Percentiles rank a stretch among this genome's conserved stretches.
phyloP scores from a whole-genome alignment of 2,329 filamentous ascomycete genomes.

The Talaromyces sp. region DNA sequence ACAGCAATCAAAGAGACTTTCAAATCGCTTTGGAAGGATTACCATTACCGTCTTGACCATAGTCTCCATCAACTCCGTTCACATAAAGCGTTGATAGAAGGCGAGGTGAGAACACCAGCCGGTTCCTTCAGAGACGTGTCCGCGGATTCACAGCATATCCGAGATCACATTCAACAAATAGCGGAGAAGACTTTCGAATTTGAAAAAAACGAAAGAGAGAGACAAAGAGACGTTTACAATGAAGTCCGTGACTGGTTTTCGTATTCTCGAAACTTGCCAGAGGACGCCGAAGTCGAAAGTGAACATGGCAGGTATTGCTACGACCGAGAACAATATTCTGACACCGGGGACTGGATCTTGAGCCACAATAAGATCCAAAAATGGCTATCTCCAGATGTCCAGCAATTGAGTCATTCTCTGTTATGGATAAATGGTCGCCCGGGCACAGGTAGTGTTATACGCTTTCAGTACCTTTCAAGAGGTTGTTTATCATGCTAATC shows the following conservation, averaged over 20 bases:
- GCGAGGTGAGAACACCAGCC: background rate
- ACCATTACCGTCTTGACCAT: background rate
- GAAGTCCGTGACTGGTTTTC: constrained; percentile 4
- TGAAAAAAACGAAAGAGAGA: constrained; percentile 1
- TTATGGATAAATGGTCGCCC: constrained; percentile 8
- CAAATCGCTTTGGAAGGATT: background rate
- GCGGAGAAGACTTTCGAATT: background rate
- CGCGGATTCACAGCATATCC: background rate
- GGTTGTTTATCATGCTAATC: background rate
- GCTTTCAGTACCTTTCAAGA: background rate
- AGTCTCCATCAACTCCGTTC: background rate
- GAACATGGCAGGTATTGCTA: constrained; percentile 6
- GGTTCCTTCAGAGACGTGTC: background rate
- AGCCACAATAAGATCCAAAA: constrained; percentile 2
- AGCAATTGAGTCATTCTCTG: background rate
- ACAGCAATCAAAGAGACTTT: background rate
- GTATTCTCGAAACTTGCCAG: background rate
- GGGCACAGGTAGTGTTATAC: constrained; percentile 2
- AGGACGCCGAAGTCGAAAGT: background rate
- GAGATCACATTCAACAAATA: background rate
- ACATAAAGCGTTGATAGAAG: constrained; percentile 7
- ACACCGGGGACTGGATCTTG: constrained; percentile 10
- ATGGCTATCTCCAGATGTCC: background rate
- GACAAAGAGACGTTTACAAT: background rate
- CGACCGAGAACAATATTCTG: background rate